Evolutionary conservation across 2,329 filamentous ascomycete genomes (phyloP), one percentile per base, ranked within the genome.

Genomic region (Mycosphaerella sp.): DNA sequence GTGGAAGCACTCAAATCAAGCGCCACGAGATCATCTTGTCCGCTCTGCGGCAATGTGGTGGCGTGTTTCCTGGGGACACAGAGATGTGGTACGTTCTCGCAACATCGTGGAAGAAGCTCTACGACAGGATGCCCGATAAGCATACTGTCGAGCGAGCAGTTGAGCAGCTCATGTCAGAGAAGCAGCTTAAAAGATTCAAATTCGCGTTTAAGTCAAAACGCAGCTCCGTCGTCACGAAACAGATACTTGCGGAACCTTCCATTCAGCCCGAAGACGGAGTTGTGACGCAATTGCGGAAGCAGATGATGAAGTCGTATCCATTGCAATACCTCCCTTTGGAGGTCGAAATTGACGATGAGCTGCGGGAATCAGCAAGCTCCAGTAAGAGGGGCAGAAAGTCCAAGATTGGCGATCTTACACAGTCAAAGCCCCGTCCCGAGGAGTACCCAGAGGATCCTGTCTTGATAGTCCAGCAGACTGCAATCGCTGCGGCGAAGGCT

Each of bases 61-160:
- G 81, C 6, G 74, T 77, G 2, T 81, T 77, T 47, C 78, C 80
- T 2, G 71, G 76, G 34, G 73, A 77, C 18, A 70, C 69, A 40
- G 78, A 81, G 56, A 70, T 82, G n/a, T 74, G 72, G 64, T 71
- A 74, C 55, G 75, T 79, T 7, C 81, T 80, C 56, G 67, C 71
- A 12, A 73, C 73, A 2, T 66, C 73, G 13, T 84, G 80, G 79
- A 67, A 73, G 45, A 73, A 70, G 53, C 59, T 66, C 7, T 61
- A 70, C 52, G 73, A 71, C 51, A 62, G 56, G 64, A 70, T 52
- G 64, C 79, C 79, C 0, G 77, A 81, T 55, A 68, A 72, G 32
- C 71, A 74, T 34, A 81, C 79, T 1, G 64, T 83, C 27, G 73
- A 71, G 25, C 70, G 68, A 12, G 68, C 75, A 2, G 65, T 81